Evolutionary conservation across 176 grass and related monocot genomes (phyloP).

Genomic region (Ensete glaucum): DNA sequence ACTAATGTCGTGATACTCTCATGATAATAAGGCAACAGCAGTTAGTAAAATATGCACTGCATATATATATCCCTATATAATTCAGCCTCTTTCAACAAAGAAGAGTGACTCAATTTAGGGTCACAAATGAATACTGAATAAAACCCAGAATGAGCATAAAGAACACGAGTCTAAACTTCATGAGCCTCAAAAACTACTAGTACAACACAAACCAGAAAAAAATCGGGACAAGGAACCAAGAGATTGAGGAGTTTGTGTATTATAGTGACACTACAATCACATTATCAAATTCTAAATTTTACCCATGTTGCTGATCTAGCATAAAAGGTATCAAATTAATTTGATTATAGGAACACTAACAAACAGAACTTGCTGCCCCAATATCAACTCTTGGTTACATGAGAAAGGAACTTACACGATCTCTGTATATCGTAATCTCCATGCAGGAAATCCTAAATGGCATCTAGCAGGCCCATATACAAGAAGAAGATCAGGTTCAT

Average conservation of each 20-base stretch:
- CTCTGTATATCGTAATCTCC: slow-evolving; percentile 93
- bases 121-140: neutral
- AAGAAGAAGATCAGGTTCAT: slow-evolving; percentile 89
- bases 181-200: no score
- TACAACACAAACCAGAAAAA: no score
- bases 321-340: no score
- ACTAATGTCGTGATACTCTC: neutral
- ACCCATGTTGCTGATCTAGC: no score
- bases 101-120: neutral
- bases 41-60: neutral
- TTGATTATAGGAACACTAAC: no score
- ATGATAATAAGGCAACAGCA: neutral
- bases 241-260: no score
- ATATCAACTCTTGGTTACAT: neutral
- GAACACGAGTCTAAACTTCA: neutral
- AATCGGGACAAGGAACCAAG: no score
- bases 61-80: neutral
- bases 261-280: no score
- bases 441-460: slow-evolving; percentile 91
- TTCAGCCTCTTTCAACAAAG: neutral
- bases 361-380: no score
- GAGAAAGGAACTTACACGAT: slow-evolving; percentile 61
- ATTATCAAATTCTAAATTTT: no score
- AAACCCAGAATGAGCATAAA: neutral
- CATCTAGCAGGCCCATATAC: slow-evolving; percentile 76